Conservation (phyloP, 2,329 filamentous ascomycete species). For the Penicillium psychrosexuale region DNA sequence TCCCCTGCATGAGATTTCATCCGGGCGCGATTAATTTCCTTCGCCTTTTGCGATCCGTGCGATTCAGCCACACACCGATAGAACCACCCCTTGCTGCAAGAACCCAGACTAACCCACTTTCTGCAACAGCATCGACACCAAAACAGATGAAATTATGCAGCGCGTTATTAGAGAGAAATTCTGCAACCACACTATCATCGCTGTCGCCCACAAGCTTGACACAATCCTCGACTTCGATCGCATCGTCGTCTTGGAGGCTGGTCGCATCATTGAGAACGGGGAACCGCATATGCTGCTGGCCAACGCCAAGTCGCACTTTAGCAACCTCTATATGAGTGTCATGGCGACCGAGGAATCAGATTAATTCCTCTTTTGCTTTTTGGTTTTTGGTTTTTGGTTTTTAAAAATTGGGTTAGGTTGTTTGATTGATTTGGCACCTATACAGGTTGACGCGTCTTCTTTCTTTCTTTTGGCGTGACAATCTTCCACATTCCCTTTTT, state of each 20-base stretch:
- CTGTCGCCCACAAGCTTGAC: conserved; percentile 56
- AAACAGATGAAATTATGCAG: conserved; percentile 58
- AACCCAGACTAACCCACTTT: conserved; percentile 8
- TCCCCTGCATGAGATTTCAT: background rate
- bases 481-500: conserved; percentile 7
- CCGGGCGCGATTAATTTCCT: background rate
- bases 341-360: conserved; percentile 22
- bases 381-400: background rate
- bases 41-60: background rate
- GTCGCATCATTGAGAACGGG: conserved; percentile 36
- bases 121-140: conserved; percentile 51
- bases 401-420: background rate
- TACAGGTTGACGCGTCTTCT: conserved; percentile 16
- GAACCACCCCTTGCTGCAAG: conserved; percentile 4
- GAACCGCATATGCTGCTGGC: conserved; percentile 38
- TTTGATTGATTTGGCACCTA: conserved; percentile 8
- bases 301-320: conserved; percentile 36
- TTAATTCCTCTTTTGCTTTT: background rate
- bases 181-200: conserved; percentile 56
- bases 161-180: conserved; percentile 55
- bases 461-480: conserved; percentile 7
- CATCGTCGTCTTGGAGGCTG: conserved; percentile 37
- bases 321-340: conserved; percentile 32
- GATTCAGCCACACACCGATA: background rate
- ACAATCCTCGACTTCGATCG: conserved; percentile 42